phyloP scores from a whole-genome alignment of 148 eudicot species.

The Fagopyrum esculentum region DNA sequence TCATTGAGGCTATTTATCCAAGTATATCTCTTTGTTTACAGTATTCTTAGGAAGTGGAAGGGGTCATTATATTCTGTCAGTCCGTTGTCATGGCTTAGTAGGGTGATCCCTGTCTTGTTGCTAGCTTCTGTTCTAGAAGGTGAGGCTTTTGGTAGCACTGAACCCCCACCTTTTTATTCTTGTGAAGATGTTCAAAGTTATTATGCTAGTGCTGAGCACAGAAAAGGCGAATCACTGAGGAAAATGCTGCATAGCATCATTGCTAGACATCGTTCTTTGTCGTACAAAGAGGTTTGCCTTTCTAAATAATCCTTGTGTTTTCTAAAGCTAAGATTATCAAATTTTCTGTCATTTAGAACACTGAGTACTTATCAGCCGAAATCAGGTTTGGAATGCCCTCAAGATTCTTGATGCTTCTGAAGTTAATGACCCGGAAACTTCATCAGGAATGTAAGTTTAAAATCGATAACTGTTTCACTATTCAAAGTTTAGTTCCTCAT shows the following conservation, averaged over 20 bases:
- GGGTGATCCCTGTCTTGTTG: conserved; percentile 27
- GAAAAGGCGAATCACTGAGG: conserved; percentile 37
- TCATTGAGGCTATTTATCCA: neutral
- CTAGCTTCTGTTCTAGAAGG: conserved; percentile 26
- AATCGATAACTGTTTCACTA: neutral
- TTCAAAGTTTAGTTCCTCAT: neutral
- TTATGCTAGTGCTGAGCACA: conserved; percentile 26
- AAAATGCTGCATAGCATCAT: conserved; percentile 34
- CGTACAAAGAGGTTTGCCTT: conserved; percentile 38
- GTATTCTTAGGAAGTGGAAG: neutral
- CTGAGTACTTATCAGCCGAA: conserved; percentile 9
- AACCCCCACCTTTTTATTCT: conserved; percentile 18
- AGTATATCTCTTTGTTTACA: neutral
- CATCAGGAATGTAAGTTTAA: conserved; percentile 31
- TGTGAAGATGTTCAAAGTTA: conserved; percentile 37
- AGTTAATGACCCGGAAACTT: conserved; percentile 33
- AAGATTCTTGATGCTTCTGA: conserved; percentile 57
- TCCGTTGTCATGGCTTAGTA: neutral
- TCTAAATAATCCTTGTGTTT: neutral
- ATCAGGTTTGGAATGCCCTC: conserved; percentile 58
- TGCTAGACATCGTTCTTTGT: conserved; percentile 36
- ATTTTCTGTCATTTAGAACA: neutral
- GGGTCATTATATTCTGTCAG: neutral
- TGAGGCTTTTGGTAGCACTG: conserved; percentile 21
- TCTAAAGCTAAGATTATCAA: neutral